phyloP scores from a whole-genome alignment of 2,329 filamentous ascomycete genomes.

The Ophiocordyceps camponoti-floridani region DNA sequence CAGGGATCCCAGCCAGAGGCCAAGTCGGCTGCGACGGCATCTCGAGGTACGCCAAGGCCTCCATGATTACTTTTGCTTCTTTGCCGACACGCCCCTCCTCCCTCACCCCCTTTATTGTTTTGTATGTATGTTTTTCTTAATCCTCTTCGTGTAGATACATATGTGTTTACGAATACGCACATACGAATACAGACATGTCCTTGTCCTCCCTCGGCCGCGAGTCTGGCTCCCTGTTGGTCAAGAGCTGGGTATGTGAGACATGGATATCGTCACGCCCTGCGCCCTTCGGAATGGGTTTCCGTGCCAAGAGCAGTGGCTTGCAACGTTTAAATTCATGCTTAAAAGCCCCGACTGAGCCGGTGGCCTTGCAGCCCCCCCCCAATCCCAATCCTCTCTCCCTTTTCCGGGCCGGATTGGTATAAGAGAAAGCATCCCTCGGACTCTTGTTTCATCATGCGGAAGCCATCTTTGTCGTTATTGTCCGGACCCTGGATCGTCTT shows the following conservation, averaged over 20 bases:
- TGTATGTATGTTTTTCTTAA: not conserved
- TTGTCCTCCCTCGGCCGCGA: too few species aligned
- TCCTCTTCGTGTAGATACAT: not conserved
- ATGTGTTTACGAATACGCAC: too few species aligned
- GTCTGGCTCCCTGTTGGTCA: too few species aligned
- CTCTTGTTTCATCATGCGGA: too few species aligned
- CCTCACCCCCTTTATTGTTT: not conserved
- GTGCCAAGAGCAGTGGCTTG: conserved; percentile 25
- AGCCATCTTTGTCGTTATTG: too few species aligned
- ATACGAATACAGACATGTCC: too few species aligned
- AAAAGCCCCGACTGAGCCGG: conserved; percentile 13
- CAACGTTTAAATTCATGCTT: conserved; percentile 34
- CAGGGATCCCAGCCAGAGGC: too few species aligned
- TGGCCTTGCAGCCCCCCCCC: not conserved
- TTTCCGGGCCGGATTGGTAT: too few species aligned
- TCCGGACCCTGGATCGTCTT: too few species aligned
- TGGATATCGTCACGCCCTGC: not conserved
- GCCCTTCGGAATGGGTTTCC: conserved; percentile 6
- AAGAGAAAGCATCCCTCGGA: too few species aligned
- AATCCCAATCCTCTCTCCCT: not conserved
- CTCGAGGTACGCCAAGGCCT: conserved; percentile 10
- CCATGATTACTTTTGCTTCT: not conserved
- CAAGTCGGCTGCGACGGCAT: conserved; percentile 22
- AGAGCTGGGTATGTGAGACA: too few species aligned
- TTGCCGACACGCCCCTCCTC: not conserved